These are phyloP conservation scores for Backusella sp. DNA, from an alignment of 192 early-diverging fungal genomes.

Conservation along the genomic window DNA sequence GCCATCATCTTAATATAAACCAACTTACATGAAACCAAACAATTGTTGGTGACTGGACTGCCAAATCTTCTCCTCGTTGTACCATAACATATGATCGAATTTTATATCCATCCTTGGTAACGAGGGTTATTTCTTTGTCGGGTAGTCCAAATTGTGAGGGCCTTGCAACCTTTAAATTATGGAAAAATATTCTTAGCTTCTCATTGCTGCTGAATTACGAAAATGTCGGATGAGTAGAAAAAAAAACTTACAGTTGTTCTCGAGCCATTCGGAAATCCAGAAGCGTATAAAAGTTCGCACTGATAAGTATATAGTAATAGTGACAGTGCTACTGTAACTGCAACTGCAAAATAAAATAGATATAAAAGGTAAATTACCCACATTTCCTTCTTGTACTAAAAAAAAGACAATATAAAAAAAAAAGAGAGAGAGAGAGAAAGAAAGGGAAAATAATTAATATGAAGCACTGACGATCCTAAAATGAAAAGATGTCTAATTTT, in stretches of 20 bases:
- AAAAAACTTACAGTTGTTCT: slow-evolving; percentile 21
- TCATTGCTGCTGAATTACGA: not conserved
- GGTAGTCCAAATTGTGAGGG: slow-evolving; percentile 71
- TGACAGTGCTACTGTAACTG: slow-evolving; percentile 18
- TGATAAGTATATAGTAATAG: slow-evolving; percentile 27
- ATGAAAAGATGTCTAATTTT: slow-evolving; percentile 4
- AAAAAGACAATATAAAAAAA: not conserved
- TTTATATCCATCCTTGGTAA: slow-evolving; percentile 77
- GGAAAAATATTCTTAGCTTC: not conserved
- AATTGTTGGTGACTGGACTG: slow-evolving; percentile 65
- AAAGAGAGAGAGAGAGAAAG: not conserved
- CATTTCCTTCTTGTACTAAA: not conserved
- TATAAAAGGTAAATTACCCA: slow-evolving; percentile 17
- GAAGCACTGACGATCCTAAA: slow-evolving; percentile 3
- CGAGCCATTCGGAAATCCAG: slow-evolving; percentile 28
- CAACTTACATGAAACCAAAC: slow-evolving; percentile 65
- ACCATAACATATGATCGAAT: slow-evolving; percentile 78
- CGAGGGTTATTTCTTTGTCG: slow-evolving; percentile 63
- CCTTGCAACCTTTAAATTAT: slow-evolving; percentile 48
- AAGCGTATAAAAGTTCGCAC: slow-evolving; percentile 32
- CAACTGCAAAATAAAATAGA: slow-evolving; percentile 20
- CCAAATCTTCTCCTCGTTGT: slow-evolving; percentile 52
- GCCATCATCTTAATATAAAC: not conserved
- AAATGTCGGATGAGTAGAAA: not conserved
- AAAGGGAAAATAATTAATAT: not conserved